Evolutionary conservation across 192 early-diverging fungal species (phyloP).

Genomic region (Gorgonomyces haynaldii): DNA sequence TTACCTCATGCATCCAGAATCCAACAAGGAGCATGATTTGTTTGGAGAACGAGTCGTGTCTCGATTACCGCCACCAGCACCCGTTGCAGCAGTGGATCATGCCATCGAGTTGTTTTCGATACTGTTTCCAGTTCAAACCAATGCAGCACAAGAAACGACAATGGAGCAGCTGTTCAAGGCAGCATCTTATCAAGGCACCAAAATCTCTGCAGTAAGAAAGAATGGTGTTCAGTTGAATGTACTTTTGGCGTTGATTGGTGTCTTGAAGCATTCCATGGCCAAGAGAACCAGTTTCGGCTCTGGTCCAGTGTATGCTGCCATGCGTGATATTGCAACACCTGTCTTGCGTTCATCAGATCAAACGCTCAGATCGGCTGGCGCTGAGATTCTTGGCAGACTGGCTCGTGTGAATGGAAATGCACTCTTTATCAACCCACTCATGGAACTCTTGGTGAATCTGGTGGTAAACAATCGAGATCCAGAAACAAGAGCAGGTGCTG

Average conservation of each 20-base stretch:
- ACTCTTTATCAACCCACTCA: conserved; percentile 54
- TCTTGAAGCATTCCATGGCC: conserved; percentile 50
- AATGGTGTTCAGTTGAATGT: conserved; percentile 71
- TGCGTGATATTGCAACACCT: conserved; percentile 34
- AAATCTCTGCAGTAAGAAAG: conserved; percentile 58
- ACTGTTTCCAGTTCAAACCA: conserved; percentile 56
- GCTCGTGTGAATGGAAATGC: conserved; percentile 53
- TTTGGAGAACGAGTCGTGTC: conserved; percentile 3
- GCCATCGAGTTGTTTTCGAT: conserved; percentile 67
- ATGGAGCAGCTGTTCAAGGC: conserved; percentile 63
- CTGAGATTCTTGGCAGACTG: conserved; percentile 73
- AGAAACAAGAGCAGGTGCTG: conserved; percentile 85
- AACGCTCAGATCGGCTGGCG: conserved; percentile 59
- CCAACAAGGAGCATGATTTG: neutral
- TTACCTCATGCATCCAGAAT: no score
- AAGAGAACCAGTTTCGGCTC: conserved; percentile 34
- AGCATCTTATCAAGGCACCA: conserved; percentile 33
- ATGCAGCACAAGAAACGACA: conserved; percentile 59
- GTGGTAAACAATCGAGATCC: conserved; percentile 88
- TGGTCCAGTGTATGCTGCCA: conserved; percentile 17
- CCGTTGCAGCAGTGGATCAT: conserved; percentile 57
- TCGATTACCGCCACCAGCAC: conserved; percentile 12
- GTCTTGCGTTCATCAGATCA: conserved; percentile 41
- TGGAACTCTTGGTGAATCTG: conserved; percentile 68
- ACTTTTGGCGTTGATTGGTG: conserved; percentile 57